Conservation (phyloP, 1,284 basidiomycete species). For the Tylopilus orsonianus region DNA sequence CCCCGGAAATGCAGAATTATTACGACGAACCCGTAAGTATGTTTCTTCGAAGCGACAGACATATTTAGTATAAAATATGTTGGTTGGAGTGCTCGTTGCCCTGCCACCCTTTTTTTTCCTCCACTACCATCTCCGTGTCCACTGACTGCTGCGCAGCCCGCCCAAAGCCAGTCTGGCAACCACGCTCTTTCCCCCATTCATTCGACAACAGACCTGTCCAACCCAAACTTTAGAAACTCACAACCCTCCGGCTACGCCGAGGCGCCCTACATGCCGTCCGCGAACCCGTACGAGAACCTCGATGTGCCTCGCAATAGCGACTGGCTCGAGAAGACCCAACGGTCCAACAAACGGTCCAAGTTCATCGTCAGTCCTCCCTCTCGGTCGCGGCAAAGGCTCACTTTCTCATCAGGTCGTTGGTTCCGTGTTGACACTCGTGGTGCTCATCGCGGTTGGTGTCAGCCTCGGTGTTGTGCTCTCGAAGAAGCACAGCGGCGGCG, state of each 20-base stretch:
- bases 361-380: slow-evolving; percentile 27
- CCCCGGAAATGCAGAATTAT: slow-evolving; percentile 34
- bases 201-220: slow-evolving; percentile 19
- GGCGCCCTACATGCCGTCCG: slow-evolving; percentile 30
- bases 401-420: slow-evolving; percentile 34
- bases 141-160: slow-evolving; percentile 23
- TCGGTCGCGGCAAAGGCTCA: neutral
- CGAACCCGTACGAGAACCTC: slow-evolving; percentile 27
- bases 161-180: slow-evolving; percentile 25
- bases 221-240: slow-evolving; percentile 26
- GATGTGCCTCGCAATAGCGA: slow-evolving; percentile 30
- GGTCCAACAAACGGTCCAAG: slow-evolving; percentile 33
- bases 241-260: slow-evolving; percentile 28
- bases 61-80: slow-evolving; percentile 13
- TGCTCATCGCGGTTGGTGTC: slow-evolving; percentile 33
- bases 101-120: neutral
- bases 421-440: slow-evolving; percentile 26
- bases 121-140: neutral
- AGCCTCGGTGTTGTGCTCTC: slow-evolving; percentile 34
- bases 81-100: neutral
- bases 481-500: slow-evolving; percentile 26
- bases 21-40: slow-evolving; percentile 32
- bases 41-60: slow-evolving; percentile 5
- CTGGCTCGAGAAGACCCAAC: slow-evolving; percentile 34
- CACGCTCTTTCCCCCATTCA: slow-evolving; percentile 31